These are phyloP conservation scores for Penicillium atrosanguineum DNA, from an alignment of 495 filamentous ascomycete genomes.

Conservation along the genomic window DNA sequence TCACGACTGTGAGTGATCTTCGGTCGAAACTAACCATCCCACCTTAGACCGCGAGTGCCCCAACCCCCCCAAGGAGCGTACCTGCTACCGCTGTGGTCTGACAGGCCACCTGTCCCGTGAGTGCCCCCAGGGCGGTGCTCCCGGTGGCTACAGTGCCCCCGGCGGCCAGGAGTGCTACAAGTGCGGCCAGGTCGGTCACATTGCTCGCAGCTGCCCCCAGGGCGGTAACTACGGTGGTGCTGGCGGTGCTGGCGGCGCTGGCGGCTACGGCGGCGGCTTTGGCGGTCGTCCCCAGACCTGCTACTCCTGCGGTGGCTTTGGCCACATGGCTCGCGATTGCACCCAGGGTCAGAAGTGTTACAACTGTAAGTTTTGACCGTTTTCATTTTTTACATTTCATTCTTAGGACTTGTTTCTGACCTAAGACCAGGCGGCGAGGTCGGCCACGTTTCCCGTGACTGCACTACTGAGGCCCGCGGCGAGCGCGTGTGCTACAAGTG, in stretches of 20 bases:
- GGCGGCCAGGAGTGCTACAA: slow-evolving; percentile 91
- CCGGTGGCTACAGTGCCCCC: slow-evolving; percentile 33
- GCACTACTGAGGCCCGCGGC: slow-evolving; percentile 79
- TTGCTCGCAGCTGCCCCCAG: slow-evolving; percentile 91
- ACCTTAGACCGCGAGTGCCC: slow-evolving; percentile 82
- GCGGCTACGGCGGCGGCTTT: slow-evolving; percentile 47
- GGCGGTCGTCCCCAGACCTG: slow-evolving; percentile 71
- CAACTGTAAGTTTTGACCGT: slow-evolving; percentile 66
- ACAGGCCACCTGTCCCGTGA: slow-evolving; percentile 92
- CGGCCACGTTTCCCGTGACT: slow-evolving; percentile 92
- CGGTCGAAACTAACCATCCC: slow-evolving; percentile 8
- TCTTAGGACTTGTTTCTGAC: slow-evolving; percentile 5
- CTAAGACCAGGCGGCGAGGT: slow-evolving; percentile 66
- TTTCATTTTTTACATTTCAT: not conserved
- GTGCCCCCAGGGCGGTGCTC: slow-evolving; percentile 62
- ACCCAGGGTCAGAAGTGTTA: slow-evolving; percentile 99
- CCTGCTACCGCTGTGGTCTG: slow-evolving; percentile 91
- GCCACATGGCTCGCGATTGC: slow-evolving; percentile 96
- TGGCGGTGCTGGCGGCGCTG: slow-evolving; percentile 28
- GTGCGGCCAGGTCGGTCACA: slow-evolving; percentile 96
- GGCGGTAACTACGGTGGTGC: slow-evolving; percentile 47
- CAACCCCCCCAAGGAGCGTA: slow-evolving; percentile 85
- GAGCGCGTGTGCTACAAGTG: slow-evolving; percentile 99
- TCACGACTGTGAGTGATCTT: not conserved
- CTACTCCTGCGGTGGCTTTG: slow-evolving; percentile 95